These are phyloP conservation scores for Globisporangium cederbergense DNA, from an alignment of 352 stramenopile genomes.

Conservation along the genomic window DNA sequence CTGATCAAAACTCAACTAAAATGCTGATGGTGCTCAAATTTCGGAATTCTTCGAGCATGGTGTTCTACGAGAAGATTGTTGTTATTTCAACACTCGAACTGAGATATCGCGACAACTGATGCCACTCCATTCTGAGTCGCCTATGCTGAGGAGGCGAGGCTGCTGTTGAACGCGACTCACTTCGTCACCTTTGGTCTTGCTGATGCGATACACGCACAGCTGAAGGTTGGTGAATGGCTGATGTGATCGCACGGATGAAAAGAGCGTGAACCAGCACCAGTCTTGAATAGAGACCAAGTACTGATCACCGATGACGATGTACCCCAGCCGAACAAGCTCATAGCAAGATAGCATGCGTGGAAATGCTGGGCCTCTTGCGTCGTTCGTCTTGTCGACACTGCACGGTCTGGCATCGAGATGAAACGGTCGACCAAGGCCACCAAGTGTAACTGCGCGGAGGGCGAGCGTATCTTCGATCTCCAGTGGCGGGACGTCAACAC, in stretches of 20 bases:
- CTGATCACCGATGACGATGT: slow-evolving; percentile 17
- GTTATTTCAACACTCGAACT: background rate
- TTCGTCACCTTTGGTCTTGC: background rate
- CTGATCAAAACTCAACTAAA: no score
- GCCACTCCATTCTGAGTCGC: background rate
- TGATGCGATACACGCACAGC: background rate
- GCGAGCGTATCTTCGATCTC: background rate
- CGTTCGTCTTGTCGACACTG: background rate
- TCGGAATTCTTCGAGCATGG: no score
- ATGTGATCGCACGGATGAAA: background rate
- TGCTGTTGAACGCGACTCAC: background rate
- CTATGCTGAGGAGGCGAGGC: background rate
- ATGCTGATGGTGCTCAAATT: no score
- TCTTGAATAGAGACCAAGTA: slow-evolving; percentile 23
- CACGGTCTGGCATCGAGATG: background rate
- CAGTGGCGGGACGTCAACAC: background rate
- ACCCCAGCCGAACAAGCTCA: slow-evolving; percentile 15
- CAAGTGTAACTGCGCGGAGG: background rate
- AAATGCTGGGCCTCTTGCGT: background rate
- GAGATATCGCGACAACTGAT: slow-evolving; percentile 6
- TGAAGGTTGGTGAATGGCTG: slow-evolving; percentile 8
- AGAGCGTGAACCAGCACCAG: slow-evolving; percentile 6
- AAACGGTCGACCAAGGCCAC: slow-evolving; percentile 6
- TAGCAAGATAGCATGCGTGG: background rate
- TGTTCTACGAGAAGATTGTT: background rate